These are phyloP conservation scores for Penicillium italicum DNA, from an alignment of 2,329 filamentous ascomycete genomes.

Conservation along the genomic window DNA sequence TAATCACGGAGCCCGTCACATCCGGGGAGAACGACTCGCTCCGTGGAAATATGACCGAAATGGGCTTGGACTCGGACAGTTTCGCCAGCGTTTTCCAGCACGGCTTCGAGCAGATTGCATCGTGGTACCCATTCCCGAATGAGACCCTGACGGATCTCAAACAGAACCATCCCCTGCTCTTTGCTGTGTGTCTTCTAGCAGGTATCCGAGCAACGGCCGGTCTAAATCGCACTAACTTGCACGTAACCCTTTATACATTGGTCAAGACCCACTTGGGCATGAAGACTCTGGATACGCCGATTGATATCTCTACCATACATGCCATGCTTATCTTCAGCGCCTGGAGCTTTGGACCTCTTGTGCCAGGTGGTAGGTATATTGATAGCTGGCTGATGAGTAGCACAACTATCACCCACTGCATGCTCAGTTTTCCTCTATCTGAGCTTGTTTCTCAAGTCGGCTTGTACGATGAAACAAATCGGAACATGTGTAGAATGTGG, in stretches of 20 bases:
- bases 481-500: conserved; percentile 10
- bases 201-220: conserved; percentile 6
- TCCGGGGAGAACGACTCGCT: conserved; percentile 5
- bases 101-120: conserved; percentile 7
- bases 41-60: conserved; percentile 5
- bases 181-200: conserved; percentile 6
- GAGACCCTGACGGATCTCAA: conserved; percentile 7
- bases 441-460: neutral
- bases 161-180: conserved; percentile 7
- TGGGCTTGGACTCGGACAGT: conserved; percentile 8
- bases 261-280: conserved; percentile 7
- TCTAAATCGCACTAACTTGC: conserved; percentile 4
- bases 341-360: conserved; percentile 7
- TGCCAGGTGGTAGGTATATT: conserved; percentile 7
- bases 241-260: conserved; percentile 6
- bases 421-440: conserved; percentile 7
- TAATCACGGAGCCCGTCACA: conserved; percentile 7
- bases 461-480: conserved; percentile 1
- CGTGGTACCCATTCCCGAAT: conserved; percentile 8
- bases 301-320: conserved; percentile 8
- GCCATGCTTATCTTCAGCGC: conserved; percentile 8
- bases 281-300: conserved; percentile 6
- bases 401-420: conserved; percentile 8
- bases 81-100: conserved; percentile 4
- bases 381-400: conserved; percentile 12